Evolutionary conservation across 108 stramenopile genomes (phyloP), one percentile per base, ranked within the genome.

Genomic region (Skeletonema grethae): DNA sequence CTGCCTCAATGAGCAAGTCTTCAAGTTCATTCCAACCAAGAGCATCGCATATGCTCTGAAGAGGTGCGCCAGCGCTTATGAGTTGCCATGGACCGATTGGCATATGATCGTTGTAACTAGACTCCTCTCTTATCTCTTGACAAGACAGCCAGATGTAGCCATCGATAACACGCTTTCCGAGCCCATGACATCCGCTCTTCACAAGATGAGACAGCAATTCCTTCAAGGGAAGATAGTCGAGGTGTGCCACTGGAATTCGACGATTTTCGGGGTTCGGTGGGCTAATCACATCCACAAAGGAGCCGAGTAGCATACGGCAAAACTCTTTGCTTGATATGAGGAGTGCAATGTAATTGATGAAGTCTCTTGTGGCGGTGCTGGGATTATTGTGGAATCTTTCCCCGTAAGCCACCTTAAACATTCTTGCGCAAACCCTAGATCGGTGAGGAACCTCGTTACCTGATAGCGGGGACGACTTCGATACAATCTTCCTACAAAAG

Each of bases 21-120:
- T 67, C 66, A 31, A 55, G 18, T 35, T 41, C 7, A 20, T 29
- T 28, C 66, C 43, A 67, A 2, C 66, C 66, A 29, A 55, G 18
- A n/a, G 32, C 20, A 22, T 35, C 15, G 10, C 66, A 67, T n/a
- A 41, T 45, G 7, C n/a, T n/a, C 10, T 3, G 10, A 0, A 67
- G 35, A 10, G 60, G 35, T 34, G 32, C 32, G 32, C 32, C 32
- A 34, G 32, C 32, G 32, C 6, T 34, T 34, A 34, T 34, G 32
- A 34, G 32, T 4, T 34, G 32, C 32, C 0, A 1, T 34, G 32
- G 32, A 34, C 32, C 31, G n/a, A 34, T 5, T 15, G 12, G 12
- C 43, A 28, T 28, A 28, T n/a, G n/a, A n/a, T n/a, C n/a, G n/a
- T 28, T 28, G 25, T 28, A 28, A 28, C 25, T 28, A 28, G 25